phyloP scores from a whole-genome alignment of 331 rosid species.

The Saraca asoca region DNA sequence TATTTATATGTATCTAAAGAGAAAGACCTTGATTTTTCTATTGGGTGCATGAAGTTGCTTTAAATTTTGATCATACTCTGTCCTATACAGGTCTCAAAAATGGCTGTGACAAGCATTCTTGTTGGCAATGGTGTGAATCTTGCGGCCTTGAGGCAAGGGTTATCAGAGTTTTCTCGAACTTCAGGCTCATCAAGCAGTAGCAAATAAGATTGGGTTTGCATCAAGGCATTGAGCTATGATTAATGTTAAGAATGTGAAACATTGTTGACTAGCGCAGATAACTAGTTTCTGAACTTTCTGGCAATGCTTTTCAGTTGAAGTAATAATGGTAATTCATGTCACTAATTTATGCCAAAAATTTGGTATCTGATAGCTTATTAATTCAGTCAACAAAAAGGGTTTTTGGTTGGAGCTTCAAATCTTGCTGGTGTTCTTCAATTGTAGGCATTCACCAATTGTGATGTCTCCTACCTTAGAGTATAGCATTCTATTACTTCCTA shows the following conservation, averaged over 20 bases:
- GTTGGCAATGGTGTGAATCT: constrained; percentile 49
- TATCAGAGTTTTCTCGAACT: constrained; percentile 41
- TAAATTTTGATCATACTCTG: background rate
- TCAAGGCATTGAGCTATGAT: background rate
- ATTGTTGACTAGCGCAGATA: background rate
- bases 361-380: no score
- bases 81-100: constrained; percentile 40
- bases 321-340: constrained; percentile 1
- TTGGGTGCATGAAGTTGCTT: background rate
- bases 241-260: constrained; percentile 1
- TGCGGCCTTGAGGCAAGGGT: constrained; percentile 46
- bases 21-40: background rate
- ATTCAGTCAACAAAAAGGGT: no score
- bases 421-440: no score
- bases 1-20: background rate
- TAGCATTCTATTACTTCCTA: no score
- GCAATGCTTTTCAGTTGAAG: constrained; percentile 1
- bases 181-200: constrained; percentile 40
- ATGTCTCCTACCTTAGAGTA: no score
- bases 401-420: no score
- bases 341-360: no score
- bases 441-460: no score
- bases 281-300: background rate
- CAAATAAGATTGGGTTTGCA: background rate
- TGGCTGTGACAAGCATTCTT: constrained; percentile 54